Percentiles rank a stretch among this genome's conserved stretches.
These are phyloP conservation scores for Turritis glabra DNA, from an alignment of 345 rosid species.

Conservation along the genomic window DNA sequence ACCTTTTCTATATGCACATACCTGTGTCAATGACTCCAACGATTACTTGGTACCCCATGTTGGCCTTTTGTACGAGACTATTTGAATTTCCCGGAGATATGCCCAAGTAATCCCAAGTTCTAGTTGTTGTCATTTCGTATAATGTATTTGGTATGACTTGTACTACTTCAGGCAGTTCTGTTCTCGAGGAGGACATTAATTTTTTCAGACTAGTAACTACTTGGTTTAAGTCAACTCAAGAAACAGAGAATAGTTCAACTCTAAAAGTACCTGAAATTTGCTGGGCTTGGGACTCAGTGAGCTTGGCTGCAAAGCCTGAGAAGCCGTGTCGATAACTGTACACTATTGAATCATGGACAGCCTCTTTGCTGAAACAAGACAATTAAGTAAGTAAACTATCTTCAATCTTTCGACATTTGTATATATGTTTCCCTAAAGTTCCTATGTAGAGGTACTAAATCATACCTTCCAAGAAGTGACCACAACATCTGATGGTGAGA, in stretches of 20 bases:
- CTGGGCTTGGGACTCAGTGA: constrained; percentile 54
- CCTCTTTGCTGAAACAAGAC: constrained; percentile 43
- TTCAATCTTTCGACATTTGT: not conserved
- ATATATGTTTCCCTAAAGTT: not conserved
- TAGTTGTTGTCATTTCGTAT: constrained; percentile 56
- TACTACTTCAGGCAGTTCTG: constrained; percentile 61
- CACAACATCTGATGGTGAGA: constrained; percentile 61
- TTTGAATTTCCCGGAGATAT: constrained; percentile 41
- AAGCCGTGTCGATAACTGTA: constrained; percentile 71
- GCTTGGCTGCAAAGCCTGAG: constrained; percentile 71
- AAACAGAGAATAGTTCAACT: not conserved
- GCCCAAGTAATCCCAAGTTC: constrained; percentile 69
- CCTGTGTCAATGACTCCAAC: constrained; percentile 67
- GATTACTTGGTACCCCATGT: constrained; percentile 59
- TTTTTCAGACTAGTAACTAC: not conserved
- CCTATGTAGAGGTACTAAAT: not conserved
- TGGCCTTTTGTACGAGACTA: constrained; percentile 42
- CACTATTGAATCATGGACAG: constrained; percentile 48
- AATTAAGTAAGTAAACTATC: not conserved
- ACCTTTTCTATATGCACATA: not conserved
- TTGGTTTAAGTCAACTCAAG: not conserved
- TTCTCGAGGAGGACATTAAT: not conserved
- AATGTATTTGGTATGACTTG: constrained; percentile 58
- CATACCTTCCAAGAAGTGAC: constrained; percentile 53
- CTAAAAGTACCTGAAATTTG: constrained; percentile 43